Evolutionary conservation across 1,284 basidiomycete genomes (phyloP).

Genomic region (Ceratobasidium sp.): DNA sequence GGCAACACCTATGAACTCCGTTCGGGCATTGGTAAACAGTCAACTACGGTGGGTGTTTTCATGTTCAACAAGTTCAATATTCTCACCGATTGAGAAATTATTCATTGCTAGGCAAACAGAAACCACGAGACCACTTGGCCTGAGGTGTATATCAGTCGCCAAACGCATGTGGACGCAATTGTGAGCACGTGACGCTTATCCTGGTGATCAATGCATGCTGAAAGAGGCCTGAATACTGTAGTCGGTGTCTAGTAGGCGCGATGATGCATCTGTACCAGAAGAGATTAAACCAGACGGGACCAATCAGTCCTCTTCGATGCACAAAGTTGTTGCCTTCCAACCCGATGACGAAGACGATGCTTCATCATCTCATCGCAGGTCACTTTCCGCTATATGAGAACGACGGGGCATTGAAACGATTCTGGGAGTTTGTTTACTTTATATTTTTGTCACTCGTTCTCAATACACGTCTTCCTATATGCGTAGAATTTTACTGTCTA

Average conservation of each 20-base stretch:
- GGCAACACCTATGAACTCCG: constrained; percentile 31
- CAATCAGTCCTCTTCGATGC: constrained; percentile 11
- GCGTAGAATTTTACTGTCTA: too few species aligned
- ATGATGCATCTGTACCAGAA: background rate
- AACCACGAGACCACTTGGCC: constrained; percentile 14
- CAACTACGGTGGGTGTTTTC: constrained; percentile 1
- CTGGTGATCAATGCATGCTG: too few species aligned
- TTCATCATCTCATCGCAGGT: constrained; percentile 25
- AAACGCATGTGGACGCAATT: constrained; percentile 30
- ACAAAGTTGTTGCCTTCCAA: constrained; percentile 22
- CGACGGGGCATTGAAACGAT: too few species aligned
- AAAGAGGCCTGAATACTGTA: background rate
- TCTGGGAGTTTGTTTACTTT: too few species aligned
- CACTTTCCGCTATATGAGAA: constrained; percentile 12
- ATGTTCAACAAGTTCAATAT: too few species aligned
- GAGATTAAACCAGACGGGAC: background rate
- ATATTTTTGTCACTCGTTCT: too few species aligned
- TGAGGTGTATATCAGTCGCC: constrained; percentile 37
- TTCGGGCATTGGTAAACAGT: constrained; percentile 6
- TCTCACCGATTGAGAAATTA: too few species aligned
- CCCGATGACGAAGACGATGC: constrained; percentile 24
- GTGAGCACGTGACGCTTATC: constrained; percentile 7
- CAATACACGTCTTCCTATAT: too few species aligned
- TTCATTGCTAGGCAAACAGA: background rate
- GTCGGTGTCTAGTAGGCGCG: constrained; percentile 11